Evolutionary conservation across 78 protist genomes (phyloP), one percentile per base, ranked within the genome.

Genomic region (Corallochytrium limacisporum): DNA sequence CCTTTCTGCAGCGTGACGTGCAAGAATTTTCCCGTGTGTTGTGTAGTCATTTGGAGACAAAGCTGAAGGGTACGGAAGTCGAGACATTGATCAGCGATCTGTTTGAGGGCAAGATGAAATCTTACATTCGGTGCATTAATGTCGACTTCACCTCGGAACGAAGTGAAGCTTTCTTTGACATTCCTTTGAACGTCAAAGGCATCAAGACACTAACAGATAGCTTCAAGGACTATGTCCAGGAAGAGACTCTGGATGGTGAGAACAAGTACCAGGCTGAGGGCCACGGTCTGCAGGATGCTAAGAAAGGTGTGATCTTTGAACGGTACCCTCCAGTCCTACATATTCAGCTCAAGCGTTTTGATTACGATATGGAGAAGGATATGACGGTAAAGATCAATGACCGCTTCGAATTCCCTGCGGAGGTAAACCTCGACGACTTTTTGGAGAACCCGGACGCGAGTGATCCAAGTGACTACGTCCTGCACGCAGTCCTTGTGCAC

Each of bases 1-100:
- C 90, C 20, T 91, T 91, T 62, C 79, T 73, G 68, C 97, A 93
- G 82, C 97, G 93, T 66, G 99, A 95, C 69, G 97, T 95, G 35
- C 93, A 87, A 40, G 99, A 95, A 79, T 78, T 95, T 13, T 83
- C 73, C 55, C 81, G 99, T 2, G 94, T 95, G 44, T 75, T 95
- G 12, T 72, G 79, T 35, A 98, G 93, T 69, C 84, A 85, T 44
- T 48, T 95, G 2, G 96, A 93, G 66, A 84, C 72, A 28, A 89
- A 89, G 70, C 88, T 95, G 94, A 89, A 89, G 60, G 84, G 86
- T 29, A 91, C 98, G 20, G 43, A 32, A 4, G 89, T 74, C 1
- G 95, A 91, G 28, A 92, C 89, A 6, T 69, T 79, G 8, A 74
- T 95, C 26, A 72, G 68, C 36, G 46, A 85, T 24, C 82, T 95